These are phyloP conservation scores for Fraxinus americana DNA, from an alignment of 257 asterid genomes.

Conservation along the genomic window DNA sequence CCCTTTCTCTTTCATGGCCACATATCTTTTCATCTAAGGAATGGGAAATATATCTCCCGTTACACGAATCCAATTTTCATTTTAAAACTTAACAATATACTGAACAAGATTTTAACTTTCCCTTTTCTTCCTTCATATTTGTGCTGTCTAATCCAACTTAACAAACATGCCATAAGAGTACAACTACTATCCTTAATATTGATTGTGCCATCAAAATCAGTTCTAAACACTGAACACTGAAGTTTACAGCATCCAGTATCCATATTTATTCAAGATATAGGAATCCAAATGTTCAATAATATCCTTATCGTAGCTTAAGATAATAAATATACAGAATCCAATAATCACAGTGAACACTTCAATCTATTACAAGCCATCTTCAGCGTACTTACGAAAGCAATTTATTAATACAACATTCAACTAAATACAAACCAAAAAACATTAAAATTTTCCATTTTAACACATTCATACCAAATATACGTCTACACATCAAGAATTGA, in stretches of 20 bases:
- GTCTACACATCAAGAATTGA: neutral
- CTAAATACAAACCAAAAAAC: neutral
- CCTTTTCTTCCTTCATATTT: no score
- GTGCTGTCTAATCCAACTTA: no score
- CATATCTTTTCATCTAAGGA: no score
- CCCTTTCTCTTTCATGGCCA: no score
- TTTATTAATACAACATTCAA: neutral
- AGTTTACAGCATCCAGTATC: neutral
- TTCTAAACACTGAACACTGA: neutral
- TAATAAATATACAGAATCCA: neutral
- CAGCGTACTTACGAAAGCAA: neutral
- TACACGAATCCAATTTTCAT: no score
- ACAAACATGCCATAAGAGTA: neutral
- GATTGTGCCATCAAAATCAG: neutral
- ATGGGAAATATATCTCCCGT: no score
- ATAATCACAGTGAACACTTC: neutral
- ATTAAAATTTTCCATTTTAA: neutral
- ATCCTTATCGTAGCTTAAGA: neutral
- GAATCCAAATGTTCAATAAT: neutral
- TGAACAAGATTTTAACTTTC: no score
- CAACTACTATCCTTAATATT: no score
- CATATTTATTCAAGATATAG: neutral
- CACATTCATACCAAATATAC: neutral
- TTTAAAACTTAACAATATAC: no score
- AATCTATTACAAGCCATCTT: neutral